Conservation (phyloP, 2,329 filamentous ascomycete species). For the Camillea tinctor region DNA sequence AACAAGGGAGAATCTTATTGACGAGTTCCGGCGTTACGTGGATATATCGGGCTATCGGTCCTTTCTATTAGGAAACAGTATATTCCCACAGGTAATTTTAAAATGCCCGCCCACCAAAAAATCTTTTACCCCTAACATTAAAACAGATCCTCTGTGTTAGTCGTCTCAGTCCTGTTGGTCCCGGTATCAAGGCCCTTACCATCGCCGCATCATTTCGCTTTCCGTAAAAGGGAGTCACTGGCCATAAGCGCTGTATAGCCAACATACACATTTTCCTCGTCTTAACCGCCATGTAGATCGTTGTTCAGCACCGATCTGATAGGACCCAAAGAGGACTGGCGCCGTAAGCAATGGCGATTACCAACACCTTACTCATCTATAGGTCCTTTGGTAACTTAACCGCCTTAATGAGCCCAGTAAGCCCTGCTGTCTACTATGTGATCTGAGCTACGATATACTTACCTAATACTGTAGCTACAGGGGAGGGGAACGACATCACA, state of each 20-base stretch:
- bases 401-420: neutral
- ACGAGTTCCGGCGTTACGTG: neutral
- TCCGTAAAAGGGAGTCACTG: no score
- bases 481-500: neutral
- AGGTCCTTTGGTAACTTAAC: neutral
- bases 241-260: no score
- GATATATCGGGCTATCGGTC: neutral
- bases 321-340: neutral
- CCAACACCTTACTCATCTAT: neutral
- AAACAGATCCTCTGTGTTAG: neutral
- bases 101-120: neutral
- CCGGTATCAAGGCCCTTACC: neutral
- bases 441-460: neutral
- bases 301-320: neutral
- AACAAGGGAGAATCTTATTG: neutral
- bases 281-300: neutral
- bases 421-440: neutral
- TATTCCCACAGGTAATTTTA: neutral
- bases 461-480: no score
- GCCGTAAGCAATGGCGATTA: neutral
- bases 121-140: neutral
- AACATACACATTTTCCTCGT: neutral
- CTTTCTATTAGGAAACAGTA: neutral
- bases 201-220: no score
- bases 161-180: neutral